Base-by-base conservation (phyloP, 1,139 yeast species). In the Blastobotrys elegans region DNA sequence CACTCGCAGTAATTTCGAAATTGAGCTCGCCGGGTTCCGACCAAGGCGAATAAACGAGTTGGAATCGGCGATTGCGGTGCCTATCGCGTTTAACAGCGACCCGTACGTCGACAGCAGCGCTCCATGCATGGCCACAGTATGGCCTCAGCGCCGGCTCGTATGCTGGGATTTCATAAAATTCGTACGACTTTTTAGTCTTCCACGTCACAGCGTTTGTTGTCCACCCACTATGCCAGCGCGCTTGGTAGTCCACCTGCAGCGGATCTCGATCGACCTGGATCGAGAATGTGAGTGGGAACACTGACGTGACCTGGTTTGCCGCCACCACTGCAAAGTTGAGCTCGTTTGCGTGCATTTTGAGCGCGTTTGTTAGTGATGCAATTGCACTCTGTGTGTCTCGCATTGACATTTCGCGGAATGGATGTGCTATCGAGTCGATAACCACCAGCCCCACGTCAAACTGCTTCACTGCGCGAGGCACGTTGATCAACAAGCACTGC, bases 391-490 rank as follows among this genome's bases (percentile, higher is more conserved):
- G 22, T 2, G 33, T 21, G 4, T 39, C 31, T 26, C 31, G 21
- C 17, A 18, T 24, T 4, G 20, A 72, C 56, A 84, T 94, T 2
- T 84, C 80, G 49, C 96, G 68, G 45, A 84, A 69, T 61, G 87
- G 96, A 53, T 88, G 94, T 0, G 96, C 87, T n/a, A 89, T 79
- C 32, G 95, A 84, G 64, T 89, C 97, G 8, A 89, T 72, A 0
- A 87, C 72, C 0, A 89, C 69, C 18, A 84, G 57, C 39, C 77
- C 81, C 2, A 79, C 71, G 2, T 68, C 60, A 3, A 64, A 64
- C 10, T 60, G 55, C 41, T 72, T 68, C 40, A 73, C 62, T 26
- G 72, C 67, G 10, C 82, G 60, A 0, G 95, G 95, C 3, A 89
- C 66, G 58, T 86, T 95, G 18, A 84, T 82, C 52, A 71, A 74